Percentiles rank a stretch among this genome's conserved stretches.
Conservation (phyloP, 352 stramenopile genomes). For the Pythium rhizo-oryzae region DNA sequence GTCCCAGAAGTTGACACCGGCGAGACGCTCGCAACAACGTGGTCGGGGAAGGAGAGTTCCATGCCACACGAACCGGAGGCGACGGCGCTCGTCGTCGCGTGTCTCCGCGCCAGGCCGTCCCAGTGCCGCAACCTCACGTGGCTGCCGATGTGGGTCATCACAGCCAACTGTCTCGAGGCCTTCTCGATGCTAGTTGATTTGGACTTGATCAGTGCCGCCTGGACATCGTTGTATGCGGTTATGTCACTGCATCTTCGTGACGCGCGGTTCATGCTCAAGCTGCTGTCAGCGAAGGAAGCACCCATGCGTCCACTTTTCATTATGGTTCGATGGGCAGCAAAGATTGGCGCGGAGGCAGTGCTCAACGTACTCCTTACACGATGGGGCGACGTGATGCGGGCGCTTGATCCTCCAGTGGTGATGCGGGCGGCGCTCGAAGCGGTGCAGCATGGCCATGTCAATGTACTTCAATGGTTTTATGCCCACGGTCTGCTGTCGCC, state of each 20-base stretch:
- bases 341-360: background rate
- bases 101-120: background rate
- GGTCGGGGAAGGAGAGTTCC: too few relatives aligned
- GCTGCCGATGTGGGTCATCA: background rate
- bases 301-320: too few relatives aligned
- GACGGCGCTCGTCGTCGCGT: background rate
- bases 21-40: too few relatives aligned
- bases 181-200: background rate
- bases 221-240: background rate
- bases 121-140: background rate
- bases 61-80: background rate
- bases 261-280: background rate
- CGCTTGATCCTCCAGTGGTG: too few relatives aligned
- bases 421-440: too few relatives aligned
- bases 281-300: background rate
- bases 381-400: too few relatives aligned
- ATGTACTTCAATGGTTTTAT: too few relatives aligned
- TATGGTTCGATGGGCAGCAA: background rate
- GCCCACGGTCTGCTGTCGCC: too few relatives aligned
- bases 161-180: background rate
- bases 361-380: too few relatives aligned
- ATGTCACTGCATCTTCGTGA: background rate
- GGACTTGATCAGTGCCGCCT: background rate
- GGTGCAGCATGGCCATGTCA: too few relatives aligned
- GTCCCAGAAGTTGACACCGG: background rate